Evolutionary conservation across 805 yeast genomes (phyloP).

Genomic region (Ogataea henricii): DNA sequence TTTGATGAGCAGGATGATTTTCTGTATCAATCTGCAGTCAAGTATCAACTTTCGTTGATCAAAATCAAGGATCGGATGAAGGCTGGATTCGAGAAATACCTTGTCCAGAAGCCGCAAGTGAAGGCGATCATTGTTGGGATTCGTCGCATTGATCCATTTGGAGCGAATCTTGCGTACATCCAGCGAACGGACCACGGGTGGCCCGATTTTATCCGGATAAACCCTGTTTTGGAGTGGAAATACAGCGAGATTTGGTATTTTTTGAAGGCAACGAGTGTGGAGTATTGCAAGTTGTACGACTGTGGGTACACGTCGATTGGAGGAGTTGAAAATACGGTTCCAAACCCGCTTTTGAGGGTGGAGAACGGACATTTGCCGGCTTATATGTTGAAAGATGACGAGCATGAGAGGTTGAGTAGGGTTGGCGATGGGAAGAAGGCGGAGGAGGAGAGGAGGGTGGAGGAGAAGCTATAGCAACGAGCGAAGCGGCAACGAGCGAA

Average conservation of each 20-base stretch:
- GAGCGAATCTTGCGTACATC: constrained; percentile 54
- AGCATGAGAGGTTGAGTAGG: constrained; percentile 53
- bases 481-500: not conserved
- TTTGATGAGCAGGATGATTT: constrained; percentile 73
- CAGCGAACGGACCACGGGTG: constrained; percentile 86
- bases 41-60: constrained; percentile 56
- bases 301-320: constrained; percentile 90
- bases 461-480: constrained; percentile 15
- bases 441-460: constrained; percentile 3
- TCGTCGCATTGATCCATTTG: constrained; percentile 85
- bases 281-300: constrained; percentile 78
- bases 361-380: constrained; percentile 47
- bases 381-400: constrained; percentile 58
- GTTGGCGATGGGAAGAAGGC: constrained; percentile 20
- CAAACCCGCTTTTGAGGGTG: constrained; percentile 60
- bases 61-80: constrained; percentile 52
- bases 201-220: constrained; percentile 84
- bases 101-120: constrained; percentile 52
- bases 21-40: constrained; percentile 51
- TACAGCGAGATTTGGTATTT: constrained; percentile 87
- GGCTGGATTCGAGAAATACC: constrained; percentile 66
- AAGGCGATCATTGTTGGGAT: constrained; percentile 85
- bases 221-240: constrained; percentile 89
- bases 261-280: constrained; percentile 54
- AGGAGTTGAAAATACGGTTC: constrained; percentile 66